phyloP scores from a whole-genome alignment of 495 filamentous ascomycete genomes.

The Penicillium canescens region DNA sequence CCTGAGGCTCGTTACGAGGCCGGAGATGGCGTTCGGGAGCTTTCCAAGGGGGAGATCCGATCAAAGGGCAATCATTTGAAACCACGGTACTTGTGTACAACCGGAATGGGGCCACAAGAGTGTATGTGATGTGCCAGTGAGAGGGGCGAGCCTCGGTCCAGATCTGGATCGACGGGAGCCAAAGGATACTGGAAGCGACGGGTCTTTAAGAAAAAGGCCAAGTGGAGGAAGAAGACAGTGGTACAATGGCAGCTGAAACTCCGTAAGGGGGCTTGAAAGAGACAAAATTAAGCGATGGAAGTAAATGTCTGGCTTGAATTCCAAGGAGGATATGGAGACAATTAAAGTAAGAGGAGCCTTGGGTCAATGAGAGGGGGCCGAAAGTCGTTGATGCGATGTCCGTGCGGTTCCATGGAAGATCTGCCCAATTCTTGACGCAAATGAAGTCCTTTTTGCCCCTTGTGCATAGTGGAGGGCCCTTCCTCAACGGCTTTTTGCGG shows the following conservation, averaged over 20 bases:
- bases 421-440: not conserved
- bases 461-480: not conserved
- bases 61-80: slow-evolving; percentile 7
- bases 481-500: not conserved
- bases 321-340: no score
- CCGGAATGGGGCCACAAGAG: slow-evolving; percentile 2
- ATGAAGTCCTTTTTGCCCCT: not conserved
- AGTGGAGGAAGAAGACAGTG: not conserved
- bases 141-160: slow-evolving; percentile 22
- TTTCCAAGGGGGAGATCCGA: slow-evolving; percentile 8
- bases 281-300: no score
- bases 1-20: slow-evolving; percentile 1
- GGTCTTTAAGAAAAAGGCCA: slow-evolving; percentile 2
- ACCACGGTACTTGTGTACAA: not conserved
- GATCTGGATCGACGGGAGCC: slow-evolving; percentile 22
- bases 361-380: not conserved
- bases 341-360: not conserved
- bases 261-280: no score
- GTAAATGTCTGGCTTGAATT: no score
- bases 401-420: slow-evolving; percentile 6
- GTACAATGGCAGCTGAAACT: no score
- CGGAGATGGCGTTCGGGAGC: not conserved
- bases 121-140: not conserved
- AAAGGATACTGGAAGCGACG: slow-evolving; percentile 25
- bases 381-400: not conserved